A percentile compares a stretch with the other conserved stretches of the same genome.
Conservation (phyloP, 495 filamentous ascomycete genomes). For the Chaetomium cochliodes region DNA sequence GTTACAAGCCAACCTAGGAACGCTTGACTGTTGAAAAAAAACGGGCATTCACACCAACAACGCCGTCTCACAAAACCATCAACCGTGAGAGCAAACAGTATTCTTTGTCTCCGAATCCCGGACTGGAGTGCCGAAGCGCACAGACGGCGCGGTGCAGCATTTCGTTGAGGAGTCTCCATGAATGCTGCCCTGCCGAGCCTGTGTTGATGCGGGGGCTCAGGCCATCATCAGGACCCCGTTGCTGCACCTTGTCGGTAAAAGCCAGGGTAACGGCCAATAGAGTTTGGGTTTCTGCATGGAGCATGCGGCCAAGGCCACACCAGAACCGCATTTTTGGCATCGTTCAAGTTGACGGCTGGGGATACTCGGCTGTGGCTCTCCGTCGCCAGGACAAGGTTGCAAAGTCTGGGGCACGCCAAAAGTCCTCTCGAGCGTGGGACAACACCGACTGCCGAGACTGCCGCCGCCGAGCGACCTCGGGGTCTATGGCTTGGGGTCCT, state of each 20-base stretch:
- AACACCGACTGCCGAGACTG: neutral
- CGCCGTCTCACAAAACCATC: neutral
- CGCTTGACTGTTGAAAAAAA: neutral
- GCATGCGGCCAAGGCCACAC: neutral
- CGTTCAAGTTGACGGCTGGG: neutral
- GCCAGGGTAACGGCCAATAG: neutral
- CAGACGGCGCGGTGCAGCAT: neutral
- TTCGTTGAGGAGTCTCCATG: too few relatives aligned
- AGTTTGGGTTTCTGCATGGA: neutral
- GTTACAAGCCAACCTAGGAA: neutral
- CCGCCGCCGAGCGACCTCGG: too few relatives aligned
- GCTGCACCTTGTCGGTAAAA: neutral
- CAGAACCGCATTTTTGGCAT: neutral
- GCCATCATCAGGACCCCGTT: neutral
- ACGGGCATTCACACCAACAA: neutral
- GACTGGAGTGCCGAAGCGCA: neutral
- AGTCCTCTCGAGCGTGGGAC: neutral
- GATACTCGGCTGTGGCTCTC: slow-evolving; percentile 7
- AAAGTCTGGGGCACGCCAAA: neutral
- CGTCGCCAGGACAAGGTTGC: neutral
- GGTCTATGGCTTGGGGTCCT: too few relatives aligned
- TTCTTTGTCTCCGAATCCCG: neutral
- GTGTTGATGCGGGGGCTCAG: slow-evolving; percentile 5
- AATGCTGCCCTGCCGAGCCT: neutral
- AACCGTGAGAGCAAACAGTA: neutral